These are phyloP conservation scores for Porodaedalea pini DNA, from an alignment of 1,284 basidiomycete genomes.

Conservation along the genomic window DNA sequence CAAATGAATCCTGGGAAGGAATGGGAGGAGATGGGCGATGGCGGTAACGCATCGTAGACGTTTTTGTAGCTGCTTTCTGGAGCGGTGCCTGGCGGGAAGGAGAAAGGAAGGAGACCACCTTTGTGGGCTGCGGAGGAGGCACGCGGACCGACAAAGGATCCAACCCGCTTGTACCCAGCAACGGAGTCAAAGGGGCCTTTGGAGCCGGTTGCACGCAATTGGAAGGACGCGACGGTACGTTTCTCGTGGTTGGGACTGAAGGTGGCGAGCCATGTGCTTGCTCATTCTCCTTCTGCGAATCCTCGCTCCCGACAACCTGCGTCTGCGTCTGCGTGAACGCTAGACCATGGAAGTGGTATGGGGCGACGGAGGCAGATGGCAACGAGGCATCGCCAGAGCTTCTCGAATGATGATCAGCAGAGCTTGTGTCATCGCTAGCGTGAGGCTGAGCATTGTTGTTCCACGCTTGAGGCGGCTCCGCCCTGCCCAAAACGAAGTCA, in stretches of 20 bases:
- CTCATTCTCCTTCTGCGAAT: constrained; percentile 52
- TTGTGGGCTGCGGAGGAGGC: constrained; percentile 28
- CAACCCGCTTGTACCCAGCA: neutral
- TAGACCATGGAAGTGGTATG: constrained; percentile 54
- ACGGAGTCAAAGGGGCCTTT: constrained; percentile 10
- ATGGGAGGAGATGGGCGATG: constrained; percentile 36
- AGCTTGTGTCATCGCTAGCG: neutral
- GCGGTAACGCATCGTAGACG: constrained; percentile 20
- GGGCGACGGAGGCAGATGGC: constrained; percentile 28
- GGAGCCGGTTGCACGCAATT: neutral
- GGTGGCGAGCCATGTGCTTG: constrained; percentile 20
- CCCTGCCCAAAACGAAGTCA: constrained; percentile 13
- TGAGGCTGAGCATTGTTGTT: constrained; percentile 1
- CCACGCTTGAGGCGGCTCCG: constrained; percentile 8
- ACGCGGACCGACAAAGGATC: constrained; percentile 12
- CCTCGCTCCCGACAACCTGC: constrained; percentile 28
- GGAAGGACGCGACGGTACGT: neutral
- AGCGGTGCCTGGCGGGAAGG: constrained; percentile 20
- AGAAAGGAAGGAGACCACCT: constrained; percentile 33
- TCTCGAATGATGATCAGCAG: constrained; percentile 3
- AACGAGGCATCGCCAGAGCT: neutral
- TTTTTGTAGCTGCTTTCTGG: constrained; percentile 15
- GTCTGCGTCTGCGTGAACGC: constrained; percentile 50
- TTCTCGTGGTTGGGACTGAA: neutral
- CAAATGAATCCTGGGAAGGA: constrained; percentile 59